Conservation (phyloP, 257 asterid genomes). For the Fraxinus pennsylvanica region DNA sequence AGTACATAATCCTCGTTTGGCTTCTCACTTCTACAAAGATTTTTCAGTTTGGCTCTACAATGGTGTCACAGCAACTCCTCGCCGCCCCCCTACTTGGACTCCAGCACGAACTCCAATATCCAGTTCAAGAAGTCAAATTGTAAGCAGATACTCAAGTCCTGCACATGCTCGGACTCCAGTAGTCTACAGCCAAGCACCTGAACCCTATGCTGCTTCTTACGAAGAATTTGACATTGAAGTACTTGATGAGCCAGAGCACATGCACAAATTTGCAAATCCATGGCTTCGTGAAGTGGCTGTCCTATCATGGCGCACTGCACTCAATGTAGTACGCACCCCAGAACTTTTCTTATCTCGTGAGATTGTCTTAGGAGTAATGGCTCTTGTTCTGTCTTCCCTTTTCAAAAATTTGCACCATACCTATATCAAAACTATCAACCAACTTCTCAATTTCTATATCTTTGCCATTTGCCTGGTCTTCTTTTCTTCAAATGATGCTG, state of each 20-base stretch:
- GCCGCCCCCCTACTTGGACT: slow-evolving; percentile 78
- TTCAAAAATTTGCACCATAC: slow-evolving; percentile 44
- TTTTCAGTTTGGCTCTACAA: slow-evolving; percentile 77
- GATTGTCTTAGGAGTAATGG: slow-evolving; percentile 75
- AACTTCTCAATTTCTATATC: slow-evolving; percentile 77
- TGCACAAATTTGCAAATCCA: slow-evolving; percentile 70
- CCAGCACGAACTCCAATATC: slow-evolving; percentile 56
- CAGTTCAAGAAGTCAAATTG: slow-evolving; percentile 39
- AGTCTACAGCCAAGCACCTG: slow-evolving; percentile 43
- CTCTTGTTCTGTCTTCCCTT: slow-evolving; percentile 64
- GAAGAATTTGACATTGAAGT: slow-evolving; percentile 51
- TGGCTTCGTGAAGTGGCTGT: slow-evolving; percentile 79
- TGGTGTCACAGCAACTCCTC: slow-evolving; percentile 75
- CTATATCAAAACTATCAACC: slow-evolving; percentile 57
- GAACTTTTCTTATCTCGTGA: slow-evolving; percentile 80
- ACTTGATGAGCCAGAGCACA: slow-evolving; percentile 66
- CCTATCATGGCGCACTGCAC: slow-evolving; percentile 77
- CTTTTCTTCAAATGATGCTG: slow-evolving; percentile 87
- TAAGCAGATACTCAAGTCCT: slow-evolving; percentile 36
- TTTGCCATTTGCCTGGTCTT: slow-evolving; percentile 72
- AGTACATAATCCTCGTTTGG: slow-evolving; percentile 53
- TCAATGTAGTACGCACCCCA: slow-evolving; percentile 77
- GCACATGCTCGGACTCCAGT: slow-evolving; percentile 34
- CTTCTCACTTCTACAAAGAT: slow-evolving; percentile 87
- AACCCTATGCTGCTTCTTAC: slow-evolving; percentile 41